These are phyloP conservation scores for Stagonosporopsis chrysanthemi DNA, from an alignment of 2,329 filamentous ascomycete genomes.

Conservation along the genomic window DNA sequence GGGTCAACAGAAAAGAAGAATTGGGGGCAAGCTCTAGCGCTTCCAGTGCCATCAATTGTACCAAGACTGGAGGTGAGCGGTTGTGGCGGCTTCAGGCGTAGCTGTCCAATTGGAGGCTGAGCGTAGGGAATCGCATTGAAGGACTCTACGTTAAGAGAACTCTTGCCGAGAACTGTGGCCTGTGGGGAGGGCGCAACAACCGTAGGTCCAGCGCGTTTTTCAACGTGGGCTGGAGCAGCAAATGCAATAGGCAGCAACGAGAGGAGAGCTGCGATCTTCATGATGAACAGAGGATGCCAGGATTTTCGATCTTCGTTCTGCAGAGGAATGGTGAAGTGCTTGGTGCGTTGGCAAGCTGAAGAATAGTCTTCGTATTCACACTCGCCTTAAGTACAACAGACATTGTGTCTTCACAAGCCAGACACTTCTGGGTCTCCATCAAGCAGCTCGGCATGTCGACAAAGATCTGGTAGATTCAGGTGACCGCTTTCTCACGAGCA, in stretches of 20 bases:
- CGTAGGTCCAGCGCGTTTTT: slow-evolving; percentile 59
- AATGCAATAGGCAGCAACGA: slow-evolving; percentile 38
- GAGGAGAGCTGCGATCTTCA: slow-evolving; percentile 38
- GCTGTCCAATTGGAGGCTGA: slow-evolving; percentile 68
- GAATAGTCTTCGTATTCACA: background rate
- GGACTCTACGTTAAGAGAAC: slow-evolving; percentile 63
- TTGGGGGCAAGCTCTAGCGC: slow-evolving; percentile 73
- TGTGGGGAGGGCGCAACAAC: slow-evolving; percentile 60
- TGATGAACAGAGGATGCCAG: slow-evolving; percentile 22
- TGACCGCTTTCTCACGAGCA: slow-evolving; percentile 7
- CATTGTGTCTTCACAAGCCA: slow-evolving; percentile 17
- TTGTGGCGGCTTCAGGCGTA: slow-evolving; percentile 74
- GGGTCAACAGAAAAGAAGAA: slow-evolving; percentile 66
- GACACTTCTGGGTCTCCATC: background rate
- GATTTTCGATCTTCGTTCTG: background rate
- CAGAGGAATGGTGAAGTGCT: background rate
- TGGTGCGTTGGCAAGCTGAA: background rate
- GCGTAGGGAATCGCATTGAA: slow-evolving; percentile 81
- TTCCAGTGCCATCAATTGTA: slow-evolving; percentile 65
- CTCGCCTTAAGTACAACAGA: slow-evolving; percentile 8
- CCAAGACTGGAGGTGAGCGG: slow-evolving; percentile 65
- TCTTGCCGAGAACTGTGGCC: slow-evolving; percentile 64
- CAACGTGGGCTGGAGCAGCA: slow-evolving; percentile 48
- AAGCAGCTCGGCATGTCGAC: slow-evolving; percentile 10
- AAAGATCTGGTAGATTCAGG: slow-evolving; percentile 8